Evolutionary conservation across 768 basidiomycete genomes (phyloP), one percentile per base, ranked within the genome.

Genomic region (Boletus rufocinnamomeus): DNA sequence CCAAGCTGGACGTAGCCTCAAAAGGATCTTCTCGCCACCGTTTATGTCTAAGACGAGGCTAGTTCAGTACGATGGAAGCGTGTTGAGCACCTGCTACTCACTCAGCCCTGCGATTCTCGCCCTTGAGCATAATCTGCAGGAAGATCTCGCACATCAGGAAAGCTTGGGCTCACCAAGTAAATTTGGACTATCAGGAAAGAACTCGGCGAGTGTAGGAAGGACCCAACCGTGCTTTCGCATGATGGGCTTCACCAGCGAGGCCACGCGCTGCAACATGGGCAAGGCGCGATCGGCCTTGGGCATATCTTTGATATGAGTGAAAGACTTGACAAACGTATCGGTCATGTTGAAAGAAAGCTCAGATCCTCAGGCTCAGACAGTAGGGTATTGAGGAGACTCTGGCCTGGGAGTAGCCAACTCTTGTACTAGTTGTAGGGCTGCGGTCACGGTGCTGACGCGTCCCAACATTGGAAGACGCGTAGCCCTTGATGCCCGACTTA

Each of bases 181-280:
- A 68, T 79, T 84, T 0, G 85, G 81, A 52, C 82, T 83, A 11
- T 85, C 83, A 6, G 93, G 93, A 64, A 90, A 93, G 79, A 95
- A 94, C 72, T 96, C 91, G n/a, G 85, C 77, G n/a, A 93, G 82
- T 1, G 84, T 79, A 28, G 90, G 88, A 28, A 93, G 77, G 28
- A 81, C 79, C 95, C 95, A 98, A 6, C 75, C 75, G 64, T 88
- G 88, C 63, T 87, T 91, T 57, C 86, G 79, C 95, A 97, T 97
- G 63, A 98, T 93, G 8, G 95, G 95, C 72, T 95, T 95, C 50
- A 96, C 93, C 50, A 92, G 79, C 2, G 87, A 86, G 1, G 88
- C 87, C 32, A 91, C 79, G 60, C 81, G 80, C 63, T 88, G 82
- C 38, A 95, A 79, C 69, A 90, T 77, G 17, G 77, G 70, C 44